Evolutionary conservation across 179 eudicot genomes (phyloP).

Genomic region (Silene noctiflora): DNA sequence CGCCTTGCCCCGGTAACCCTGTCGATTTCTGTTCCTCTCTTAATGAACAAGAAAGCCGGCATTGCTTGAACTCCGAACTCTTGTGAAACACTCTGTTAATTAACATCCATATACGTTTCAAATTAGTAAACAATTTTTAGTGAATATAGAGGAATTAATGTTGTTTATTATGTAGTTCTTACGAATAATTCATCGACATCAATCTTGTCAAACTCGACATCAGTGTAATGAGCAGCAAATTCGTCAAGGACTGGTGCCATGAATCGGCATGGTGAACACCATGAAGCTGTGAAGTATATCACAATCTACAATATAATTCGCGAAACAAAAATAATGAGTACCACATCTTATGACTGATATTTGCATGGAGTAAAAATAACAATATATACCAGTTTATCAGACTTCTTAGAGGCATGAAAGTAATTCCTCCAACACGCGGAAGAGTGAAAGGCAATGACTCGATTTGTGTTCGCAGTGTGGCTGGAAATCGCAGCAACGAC

Average conservation of each 20-base stretch:
- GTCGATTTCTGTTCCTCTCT: constrained; percentile 47
- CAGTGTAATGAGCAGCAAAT: constrained; percentile 30
- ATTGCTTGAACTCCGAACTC: constrained; percentile 48
- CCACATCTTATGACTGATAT: too few relatives aligned
- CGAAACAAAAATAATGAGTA: too few relatives aligned
- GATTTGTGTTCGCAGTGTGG: constrained; percentile 8
- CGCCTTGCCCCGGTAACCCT: constrained; percentile 46
- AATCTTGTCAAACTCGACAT: constrained; percentile 30
- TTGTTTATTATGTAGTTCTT: background rate
- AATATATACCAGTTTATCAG: constrained; percentile 10
- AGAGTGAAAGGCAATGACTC: constrained; percentile 11
- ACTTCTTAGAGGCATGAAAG: constrained; percentile 7
- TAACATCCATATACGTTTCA: background rate
- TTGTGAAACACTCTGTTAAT: constrained; percentile 40
- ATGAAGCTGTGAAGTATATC: constrained; percentile 26
- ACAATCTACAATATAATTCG: constrained; percentile 17
- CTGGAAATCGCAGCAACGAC: background rate
- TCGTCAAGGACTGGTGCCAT: constrained; percentile 44
- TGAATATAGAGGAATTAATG: too few relatives aligned
- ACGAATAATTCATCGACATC: constrained; percentile 34
- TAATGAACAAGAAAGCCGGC: constrained; percentile 55
- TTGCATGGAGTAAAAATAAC: too few relatives aligned
- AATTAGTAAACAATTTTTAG: background rate
- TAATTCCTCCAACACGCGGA: background rate
- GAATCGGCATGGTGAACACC: constrained; percentile 49